These are phyloP conservation scores for Tremella fuciformis DNA, from an alignment of 768 basidiomycete species.

Conservation along the genomic window DNA sequence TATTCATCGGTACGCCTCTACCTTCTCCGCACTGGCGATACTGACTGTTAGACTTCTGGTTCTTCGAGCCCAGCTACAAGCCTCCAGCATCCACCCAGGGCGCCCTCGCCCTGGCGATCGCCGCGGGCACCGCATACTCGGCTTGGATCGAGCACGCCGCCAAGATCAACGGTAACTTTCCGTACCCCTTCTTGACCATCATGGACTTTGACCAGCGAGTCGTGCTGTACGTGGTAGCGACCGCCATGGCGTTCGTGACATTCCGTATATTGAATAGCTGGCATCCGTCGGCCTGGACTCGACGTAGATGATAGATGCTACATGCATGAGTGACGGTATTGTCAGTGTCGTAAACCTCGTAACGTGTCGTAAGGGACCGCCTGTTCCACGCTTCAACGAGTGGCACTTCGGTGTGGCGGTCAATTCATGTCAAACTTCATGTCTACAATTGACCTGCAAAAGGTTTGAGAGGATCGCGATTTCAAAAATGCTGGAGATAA, in stretches of 20 bases:
- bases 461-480: no score
- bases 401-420: no score
- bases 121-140: conserved; percentile 58
- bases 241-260: conserved; percentile 58
- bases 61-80: conserved; percentile 63
- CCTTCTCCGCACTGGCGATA: not conserved
- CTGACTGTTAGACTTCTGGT: conserved; percentile 59
- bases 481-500: no score
- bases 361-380: no score
- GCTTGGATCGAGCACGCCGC: conserved; percentile 69
- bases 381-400: no score
- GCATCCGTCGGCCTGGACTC: conserved; percentile 49
- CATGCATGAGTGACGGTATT: no score
- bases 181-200: conserved; percentile 76
- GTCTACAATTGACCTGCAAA: no score
- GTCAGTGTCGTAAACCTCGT: no score
- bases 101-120: conserved; percentile 48
- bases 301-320: no score
- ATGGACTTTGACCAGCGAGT: conserved; percentile 59
- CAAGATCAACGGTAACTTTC: conserved; percentile 63
- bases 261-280: conserved; percentile 64
- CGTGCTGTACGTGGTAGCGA: conserved; percentile 61
- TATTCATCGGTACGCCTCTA: conserved; percentile 56
- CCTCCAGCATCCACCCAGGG: conserved; percentile 49
- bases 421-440: no score